Evolutionary conservation across 208 protist species (phyloP).

Genomic region (Naegleria fowleri): DNA sequence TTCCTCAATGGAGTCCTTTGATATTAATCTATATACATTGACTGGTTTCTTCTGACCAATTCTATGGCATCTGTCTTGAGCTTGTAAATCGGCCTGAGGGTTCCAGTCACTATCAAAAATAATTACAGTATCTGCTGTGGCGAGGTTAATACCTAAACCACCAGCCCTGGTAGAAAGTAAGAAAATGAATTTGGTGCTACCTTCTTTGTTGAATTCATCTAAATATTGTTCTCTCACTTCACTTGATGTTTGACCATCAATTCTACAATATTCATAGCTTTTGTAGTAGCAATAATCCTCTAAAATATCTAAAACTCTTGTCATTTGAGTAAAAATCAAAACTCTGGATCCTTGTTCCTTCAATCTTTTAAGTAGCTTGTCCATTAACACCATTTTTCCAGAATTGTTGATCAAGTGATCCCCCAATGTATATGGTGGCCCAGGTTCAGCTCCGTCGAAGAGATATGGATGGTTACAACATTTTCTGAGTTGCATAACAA

Average conservation of each 20-base stretch:
- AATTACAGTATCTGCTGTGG: slow-evolving; percentile 95
- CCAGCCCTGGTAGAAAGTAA: slow-evolving; percentile 95
- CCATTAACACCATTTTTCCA: slow-evolving; percentile 38
- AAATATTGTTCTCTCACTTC: slow-evolving; percentile 46
- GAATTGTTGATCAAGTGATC: neutral
- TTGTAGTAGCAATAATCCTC: slow-evolving; percentile 49
- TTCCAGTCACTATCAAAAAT: slow-evolving; percentile 99
- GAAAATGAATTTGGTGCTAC: slow-evolving; percentile 89
- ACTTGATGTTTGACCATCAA: slow-evolving; percentile 51
- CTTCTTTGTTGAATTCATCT: slow-evolving; percentile 80
- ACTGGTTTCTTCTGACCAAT: slow-evolving; percentile 96
- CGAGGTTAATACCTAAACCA: slow-evolving; percentile 97
- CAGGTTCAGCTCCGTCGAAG: slow-evolving; percentile 45
- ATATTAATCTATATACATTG: slow-evolving; percentile 91
- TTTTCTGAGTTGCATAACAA: slow-evolving; percentile 71
- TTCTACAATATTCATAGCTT: slow-evolving; percentile 25
- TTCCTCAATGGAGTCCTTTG: slow-evolving; percentile 93
- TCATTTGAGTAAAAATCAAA: slow-evolving; percentile 41
- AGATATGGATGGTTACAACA: slow-evolving; percentile 48
- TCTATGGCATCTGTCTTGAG: slow-evolving; percentile 93
- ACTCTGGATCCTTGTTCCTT: slow-evolving; percentile 24
- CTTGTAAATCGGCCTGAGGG: slow-evolving; percentile 95
- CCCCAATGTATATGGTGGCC: neutral
- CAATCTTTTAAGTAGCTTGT: slow-evolving; percentile 30
- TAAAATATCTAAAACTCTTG: slow-evolving; percentile 42